Base-by-base conservation (phyloP, 2,329 filamentous ascomycete species). In the Mycosphaerelloides madeirae region DNA sequence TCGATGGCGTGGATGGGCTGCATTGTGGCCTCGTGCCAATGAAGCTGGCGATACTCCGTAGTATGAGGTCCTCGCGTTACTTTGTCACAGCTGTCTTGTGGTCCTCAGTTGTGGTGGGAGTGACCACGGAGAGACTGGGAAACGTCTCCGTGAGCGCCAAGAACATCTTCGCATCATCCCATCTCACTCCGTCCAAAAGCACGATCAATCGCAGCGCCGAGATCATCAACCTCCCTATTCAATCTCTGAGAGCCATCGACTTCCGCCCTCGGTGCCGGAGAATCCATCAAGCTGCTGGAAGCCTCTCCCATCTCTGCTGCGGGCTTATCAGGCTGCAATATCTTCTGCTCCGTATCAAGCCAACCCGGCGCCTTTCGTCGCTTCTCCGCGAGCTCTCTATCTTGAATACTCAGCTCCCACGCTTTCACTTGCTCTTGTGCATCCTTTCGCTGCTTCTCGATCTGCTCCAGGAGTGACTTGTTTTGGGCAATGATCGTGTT, bases 401-500 rank as follows among this genome's bases (percentile, higher is more conserved):
- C 78, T 45, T 66, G 68, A 46, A 85, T 79, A 3, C 68, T 74
- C 48, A 83, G 79, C 56, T 93, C 83, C 70, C 93, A 87, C 15
- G 78, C 78, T 41, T 73, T 68, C 43, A 96, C 72, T 42, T 83
- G 79, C 29, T 73, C 70, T 50, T 84, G 77, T 1, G 86, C 86
- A 29, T 87, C 82, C 2, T 76, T 73, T 53, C 83, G 77, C 53
- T 87, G 75, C 54, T 81, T 79, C 19, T 79, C 71, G 11, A 98
- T 74, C 66, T 96, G 87, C 1, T 79, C 77, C 55, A 85, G 81
- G 32, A 98, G 77, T 6, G 85, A 83, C 50, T 79, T 78, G 69
- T 91, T 96, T 18, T 87, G 89, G 12, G 81, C 77, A 15, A 90
- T 76, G 59, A 98, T 95, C 55, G 90, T 84, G 57, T 89, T 81